These are phyloP conservation scores for Plasmodium relictum DNA, from an alignment of 169 alveolate genomes.

Conservation along the genomic window DNA sequence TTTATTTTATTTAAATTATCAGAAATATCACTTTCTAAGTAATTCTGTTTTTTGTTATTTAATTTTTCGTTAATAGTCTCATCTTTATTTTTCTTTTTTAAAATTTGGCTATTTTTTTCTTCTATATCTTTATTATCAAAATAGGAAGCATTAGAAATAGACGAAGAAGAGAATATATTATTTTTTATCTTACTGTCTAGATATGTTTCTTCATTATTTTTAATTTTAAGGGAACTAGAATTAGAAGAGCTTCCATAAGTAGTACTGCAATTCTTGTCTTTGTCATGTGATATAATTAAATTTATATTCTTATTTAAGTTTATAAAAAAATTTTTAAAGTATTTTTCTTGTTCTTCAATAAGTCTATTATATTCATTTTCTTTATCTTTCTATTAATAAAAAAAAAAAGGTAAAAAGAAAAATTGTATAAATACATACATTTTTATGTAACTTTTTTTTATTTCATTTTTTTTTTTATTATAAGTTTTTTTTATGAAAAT, in stretches of 20 bases:
- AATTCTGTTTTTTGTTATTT: not conserved
- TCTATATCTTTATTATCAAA: not conserved
- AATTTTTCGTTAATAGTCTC: not conserved
- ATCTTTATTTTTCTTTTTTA: not conserved
- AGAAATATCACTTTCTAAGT: not conserved
- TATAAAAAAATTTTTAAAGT: constrained; percentile 30
- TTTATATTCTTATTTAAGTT: constrained; percentile 53
- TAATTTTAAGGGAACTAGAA: not conserved
- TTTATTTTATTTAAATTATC: not conserved
- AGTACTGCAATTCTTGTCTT: not conserved
- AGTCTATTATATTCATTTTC: constrained; percentile 56
- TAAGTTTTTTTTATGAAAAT: too few species aligned
- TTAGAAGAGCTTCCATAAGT: not conserved
- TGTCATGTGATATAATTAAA: constrained; percentile 7
- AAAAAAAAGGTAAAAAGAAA: not conserved
- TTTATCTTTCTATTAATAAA: constrained; percentile 41
- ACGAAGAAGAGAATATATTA: not conserved
- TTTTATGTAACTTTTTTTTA: not conserved
- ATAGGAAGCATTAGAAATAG: constrained; percentile 3
- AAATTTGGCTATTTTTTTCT: not conserved
- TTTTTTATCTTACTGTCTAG: not conserved
- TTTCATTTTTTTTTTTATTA: not conserved
- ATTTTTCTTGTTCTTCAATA: constrained; percentile 44
- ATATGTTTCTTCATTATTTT: constrained; percentile 5
- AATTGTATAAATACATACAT: not conserved